phyloP scores from a whole-genome alignment of 2,329 filamentous ascomycete genomes.

The Pseudogymnoascus destructans region DNA sequence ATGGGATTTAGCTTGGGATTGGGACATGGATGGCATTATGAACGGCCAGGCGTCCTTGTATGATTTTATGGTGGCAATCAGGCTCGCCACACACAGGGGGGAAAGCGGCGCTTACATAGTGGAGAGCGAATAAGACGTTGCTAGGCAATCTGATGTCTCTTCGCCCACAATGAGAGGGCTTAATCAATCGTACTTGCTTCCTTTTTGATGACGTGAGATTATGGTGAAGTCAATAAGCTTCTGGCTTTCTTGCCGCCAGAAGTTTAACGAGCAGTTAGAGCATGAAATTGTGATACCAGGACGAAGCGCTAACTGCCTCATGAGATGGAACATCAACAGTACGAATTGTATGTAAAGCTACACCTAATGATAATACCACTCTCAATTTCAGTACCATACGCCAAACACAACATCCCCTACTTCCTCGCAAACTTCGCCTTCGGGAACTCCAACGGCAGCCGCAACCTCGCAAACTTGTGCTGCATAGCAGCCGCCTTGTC shows the following conservation, averaged over 20 bases:
- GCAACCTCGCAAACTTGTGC: conserved; percentile 56
- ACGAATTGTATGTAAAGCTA: conserved; percentile 1
- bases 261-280: neutral
- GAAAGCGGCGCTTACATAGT: neutral
- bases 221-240: neutral
- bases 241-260: neutral
- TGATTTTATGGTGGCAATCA: neutral
- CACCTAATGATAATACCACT: conserved; percentile 1
- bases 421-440: conserved; percentile 32
- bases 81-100: neutral
- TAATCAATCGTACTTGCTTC: neutral
- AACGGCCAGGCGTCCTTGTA: neutral
- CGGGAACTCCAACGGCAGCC: conserved; percentile 71
- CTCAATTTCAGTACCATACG: neutral
- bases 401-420: conserved; percentile 8
- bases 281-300: neutral
- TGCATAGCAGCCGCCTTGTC: conserved; percentile 47
- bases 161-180: neutral
- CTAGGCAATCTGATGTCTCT: neutral
- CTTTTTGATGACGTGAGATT: neutral
- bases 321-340: neutral
- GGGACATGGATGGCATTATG: neutral
- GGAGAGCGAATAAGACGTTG: neutral
- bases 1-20: neutral
- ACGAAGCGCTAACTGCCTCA: neutral